Evolutionary conservation across 164 flowering plant species (phyloP).

Genomic region (Tinospora cordifolia): DNA sequence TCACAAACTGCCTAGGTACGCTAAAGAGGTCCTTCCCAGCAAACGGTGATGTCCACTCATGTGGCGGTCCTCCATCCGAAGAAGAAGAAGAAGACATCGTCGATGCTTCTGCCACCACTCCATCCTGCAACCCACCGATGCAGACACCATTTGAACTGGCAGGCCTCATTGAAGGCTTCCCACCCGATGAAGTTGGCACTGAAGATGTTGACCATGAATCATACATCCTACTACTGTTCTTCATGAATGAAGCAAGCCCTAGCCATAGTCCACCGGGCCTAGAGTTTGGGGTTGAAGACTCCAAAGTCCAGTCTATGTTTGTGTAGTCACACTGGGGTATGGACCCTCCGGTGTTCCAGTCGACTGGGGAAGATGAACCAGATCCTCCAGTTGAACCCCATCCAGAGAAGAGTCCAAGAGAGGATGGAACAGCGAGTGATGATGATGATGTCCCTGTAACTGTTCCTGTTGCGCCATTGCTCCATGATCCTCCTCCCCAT

Average conservation of each 20-base stretch:
- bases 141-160: slow-evolving; percentile 17
- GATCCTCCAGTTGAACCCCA: slow-evolving; percentile 45
- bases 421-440: slow-evolving; percentile 38
- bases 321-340: slow-evolving; percentile 54
- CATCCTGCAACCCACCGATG: slow-evolving; percentile 39
- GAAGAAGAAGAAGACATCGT: slow-evolving; percentile 22
- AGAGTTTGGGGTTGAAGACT: slow-evolving; percentile 22
- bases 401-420: slow-evolving; percentile 62
- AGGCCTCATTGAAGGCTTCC: slow-evolving; percentile 21
- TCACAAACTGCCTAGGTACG: slow-evolving; percentile 57
- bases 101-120: slow-evolving; percentile 15
- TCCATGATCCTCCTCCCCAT: slow-evolving; percentile 26
- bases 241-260: slow-evolving; percentile 28
- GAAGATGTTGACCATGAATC: slow-evolving; percentile 21
- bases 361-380: slow-evolving; percentile 52
- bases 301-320: slow-evolving; percentile 70
- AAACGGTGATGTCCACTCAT: slow-evolving; percentile 72
- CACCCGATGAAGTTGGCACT: slow-evolving; percentile 8
- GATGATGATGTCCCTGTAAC: slow-evolving; percentile 26
- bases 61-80: slow-evolving; percentile 20
- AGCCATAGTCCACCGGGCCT: slow-evolving; percentile 33
- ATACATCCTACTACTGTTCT: slow-evolving; percentile 22
- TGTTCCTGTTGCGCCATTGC: slow-evolving; percentile 24
- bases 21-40: slow-evolving; percentile 60
- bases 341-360: slow-evolving; percentile 53